A percentile compares a stretch with the other conserved stretches of the same genome.
Evolutionary conservation across 441 rosid species (phyloP).

Genomic region (Cnidoscolus chayamansa): DNA sequence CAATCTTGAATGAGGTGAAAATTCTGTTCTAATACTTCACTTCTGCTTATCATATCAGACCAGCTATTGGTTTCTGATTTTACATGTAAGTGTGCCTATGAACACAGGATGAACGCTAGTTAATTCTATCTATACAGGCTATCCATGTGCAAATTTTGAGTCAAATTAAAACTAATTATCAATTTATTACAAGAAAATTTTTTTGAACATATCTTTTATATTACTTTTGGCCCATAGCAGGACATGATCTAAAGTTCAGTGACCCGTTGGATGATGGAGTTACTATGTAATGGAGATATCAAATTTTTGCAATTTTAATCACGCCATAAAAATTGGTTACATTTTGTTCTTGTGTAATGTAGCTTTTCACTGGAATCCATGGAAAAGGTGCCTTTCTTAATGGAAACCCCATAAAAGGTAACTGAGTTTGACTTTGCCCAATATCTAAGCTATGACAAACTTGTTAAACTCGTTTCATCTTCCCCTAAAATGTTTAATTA

Average conservation of each 20-base stretch:
- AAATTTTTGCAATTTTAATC: constrained; percentile 4
- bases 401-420: constrained; percentile 78
- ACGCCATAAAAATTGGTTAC: background rate
- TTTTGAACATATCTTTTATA: background rate
- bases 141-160: background rate
- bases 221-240: background rate
- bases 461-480: background rate
- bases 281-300: background rate
- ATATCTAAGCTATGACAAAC: background rate
- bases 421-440: background rate
- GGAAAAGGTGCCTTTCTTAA: constrained; percentile 85
- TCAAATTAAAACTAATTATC: background rate
- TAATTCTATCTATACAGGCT: background rate
- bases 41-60: background rate
- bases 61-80: background rate
- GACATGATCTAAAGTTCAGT: background rate
- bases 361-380: constrained; percentile 73
- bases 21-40: constrained; percentile 6
- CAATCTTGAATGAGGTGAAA: constrained; percentile 86
- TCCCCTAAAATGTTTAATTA: constrained; percentile 9
- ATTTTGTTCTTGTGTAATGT: constrained; percentile 23
- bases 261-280: background rate
- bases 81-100: constrained; percentile 1
- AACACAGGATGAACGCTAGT: background rate
- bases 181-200: background rate